phyloP scores from a whole-genome alignment of 2,329 filamentous ascomycete species.

The Penicillium sp. region DNA sequence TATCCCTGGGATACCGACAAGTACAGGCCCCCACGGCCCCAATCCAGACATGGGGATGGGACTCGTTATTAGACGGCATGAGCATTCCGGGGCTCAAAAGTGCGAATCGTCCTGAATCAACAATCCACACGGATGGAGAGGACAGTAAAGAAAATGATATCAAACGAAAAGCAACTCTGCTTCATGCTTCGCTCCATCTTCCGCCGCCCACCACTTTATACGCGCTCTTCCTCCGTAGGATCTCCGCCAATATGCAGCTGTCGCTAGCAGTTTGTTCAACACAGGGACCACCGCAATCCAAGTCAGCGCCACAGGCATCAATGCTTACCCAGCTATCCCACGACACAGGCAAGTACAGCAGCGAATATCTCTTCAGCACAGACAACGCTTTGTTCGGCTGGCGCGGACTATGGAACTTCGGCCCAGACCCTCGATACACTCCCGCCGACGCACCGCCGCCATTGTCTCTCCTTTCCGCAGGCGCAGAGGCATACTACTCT shows the following conservation, averaged over 20 bases:
- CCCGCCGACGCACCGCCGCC: slow-evolving; percentile 52
- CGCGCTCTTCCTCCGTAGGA: slow-evolving; percentile 75
- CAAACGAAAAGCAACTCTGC: slow-evolving; percentile 42
- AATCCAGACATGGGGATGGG: slow-evolving; percentile 33
- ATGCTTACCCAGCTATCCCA: slow-evolving; percentile 55
- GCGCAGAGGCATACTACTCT: slow-evolving; percentile 93
- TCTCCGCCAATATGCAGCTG: slow-evolving; percentile 75
- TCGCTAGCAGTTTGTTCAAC: slow-evolving; percentile 62
- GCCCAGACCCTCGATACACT: slow-evolving; percentile 56
- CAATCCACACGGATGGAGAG: slow-evolving; percentile 59
- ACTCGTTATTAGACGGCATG: slow-evolving; percentile 30
- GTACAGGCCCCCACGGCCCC: slow-evolving; percentile 53
- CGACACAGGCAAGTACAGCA: slow-evolving; percentile 80
- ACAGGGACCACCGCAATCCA: slow-evolving; percentile 41
- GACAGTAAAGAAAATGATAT: slow-evolving; percentile 13
- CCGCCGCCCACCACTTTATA: slow-evolving; percentile 78
- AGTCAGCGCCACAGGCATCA: slow-evolving; percentile 46
- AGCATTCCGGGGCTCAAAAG: slow-evolving; percentile 20
- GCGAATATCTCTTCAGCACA: slow-evolving; percentile 88
- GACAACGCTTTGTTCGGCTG: slow-evolving; percentile 87
- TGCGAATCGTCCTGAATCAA: slow-evolving; percentile 35
- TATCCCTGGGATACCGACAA: slow-evolving; percentile 80
- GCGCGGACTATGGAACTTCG: slow-evolving; percentile 92
- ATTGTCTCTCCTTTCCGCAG: slow-evolving; percentile 81
- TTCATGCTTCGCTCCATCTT: slow-evolving; percentile 48